These are phyloP conservation scores for Friedmanniomyces simplex DNA, from an alignment of 495 filamentous ascomycete species.

Conservation along the genomic window DNA sequence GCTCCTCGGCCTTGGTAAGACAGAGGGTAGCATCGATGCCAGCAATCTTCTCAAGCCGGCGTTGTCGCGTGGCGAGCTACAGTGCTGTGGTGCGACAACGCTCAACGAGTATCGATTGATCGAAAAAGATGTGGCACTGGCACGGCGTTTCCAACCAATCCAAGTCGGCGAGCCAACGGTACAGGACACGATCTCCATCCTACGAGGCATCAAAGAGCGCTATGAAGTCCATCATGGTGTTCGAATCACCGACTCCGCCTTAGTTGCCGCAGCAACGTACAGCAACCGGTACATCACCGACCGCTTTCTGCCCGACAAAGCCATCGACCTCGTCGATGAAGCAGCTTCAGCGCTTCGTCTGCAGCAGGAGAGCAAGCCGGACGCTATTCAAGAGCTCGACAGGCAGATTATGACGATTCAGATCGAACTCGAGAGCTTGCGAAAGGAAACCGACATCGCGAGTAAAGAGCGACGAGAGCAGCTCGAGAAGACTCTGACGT, in stretches of 20 bases:
- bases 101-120: slow-evolving; percentile 83
- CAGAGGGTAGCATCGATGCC: slow-evolving; percentile 92
- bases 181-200: slow-evolving; percentile 86
- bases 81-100: slow-evolving; percentile 92
- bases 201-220: slow-evolving; percentile 90
- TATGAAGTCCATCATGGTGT: slow-evolving; percentile 97
- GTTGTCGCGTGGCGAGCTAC: slow-evolving; percentile 78
- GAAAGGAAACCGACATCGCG: slow-evolving; percentile 84
- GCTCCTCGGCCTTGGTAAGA: slow-evolving; percentile 82
- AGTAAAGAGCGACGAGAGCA: slow-evolving; percentile 83
- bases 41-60: slow-evolving; percentile 95
- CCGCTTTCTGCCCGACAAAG: slow-evolving; percentile 90
- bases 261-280: slow-evolving; percentile 84
- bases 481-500: slow-evolving; percentile 62
- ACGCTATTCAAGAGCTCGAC: slow-evolving; percentile 81
- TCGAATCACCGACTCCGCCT: slow-evolving; percentile 80
- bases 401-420: slow-evolving; percentile 94
- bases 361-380: slow-evolving; percentile 94
- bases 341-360: slow-evolving; percentile 80
- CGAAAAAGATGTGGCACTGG: slow-evolving; percentile 91
- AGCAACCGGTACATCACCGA: slow-evolving; percentile 96
- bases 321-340: slow-evolving; percentile 94
- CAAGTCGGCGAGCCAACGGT: slow-evolving; percentile 80
- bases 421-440: slow-evolving; percentile 89
- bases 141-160: slow-evolving; percentile 88